phyloP scores from a whole-genome alignment of 805 yeast species.

The Candida ulmi region DNA sequence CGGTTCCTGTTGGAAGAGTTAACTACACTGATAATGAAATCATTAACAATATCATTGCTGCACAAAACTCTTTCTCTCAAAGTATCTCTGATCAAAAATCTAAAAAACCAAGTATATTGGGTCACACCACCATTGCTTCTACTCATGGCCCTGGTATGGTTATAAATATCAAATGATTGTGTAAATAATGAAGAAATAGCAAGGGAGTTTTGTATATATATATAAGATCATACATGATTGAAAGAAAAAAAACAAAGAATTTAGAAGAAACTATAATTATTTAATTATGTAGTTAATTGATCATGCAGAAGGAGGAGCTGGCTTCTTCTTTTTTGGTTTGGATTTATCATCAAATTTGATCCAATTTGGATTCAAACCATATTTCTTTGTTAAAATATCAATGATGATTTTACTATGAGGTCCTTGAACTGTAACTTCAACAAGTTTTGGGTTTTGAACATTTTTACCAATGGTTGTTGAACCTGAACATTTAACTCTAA shows the following conservation, averaged over 20 bases:
- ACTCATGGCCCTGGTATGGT: slow-evolving; percentile 80
- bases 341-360: slow-evolving; percentile 60
- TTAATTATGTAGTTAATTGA: too few relatives aligned
- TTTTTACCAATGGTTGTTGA: slow-evolving; percentile 71
- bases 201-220: slow-evolving; percentile 1
- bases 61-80: slow-evolving; percentile 54
- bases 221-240: too few relatives aligned
- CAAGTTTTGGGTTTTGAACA: slow-evolving; percentile 44
- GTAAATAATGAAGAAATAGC: not conserved
- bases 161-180: slow-evolving; percentile 38
- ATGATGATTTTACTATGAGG: slow-evolving; percentile 64
- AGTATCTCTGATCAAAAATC: slow-evolving; percentile 50
- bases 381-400: slow-evolving; percentile 48
- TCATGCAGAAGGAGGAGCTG: not conserved
- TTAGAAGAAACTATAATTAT: too few relatives aligned
- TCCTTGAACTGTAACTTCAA: slow-evolving; percentile 86
- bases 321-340: slow-evolving; percentile 45
- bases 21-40: slow-evolving; percentile 74
- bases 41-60: slow-evolving; percentile 61
- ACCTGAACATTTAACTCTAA: slow-evolving; percentile 82
- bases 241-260: not conserved
- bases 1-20: slow-evolving; percentile 72
- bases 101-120: slow-evolving; percentile 64
- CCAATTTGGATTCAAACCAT: slow-evolving; percentile 63
- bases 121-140: slow-evolving; percentile 61